Evolutionary conservation across 371 early-diverging fungal species (phyloP), one percentile per base, ranked within the genome.

Genomic region (Entomophthora muscae): DNA sequence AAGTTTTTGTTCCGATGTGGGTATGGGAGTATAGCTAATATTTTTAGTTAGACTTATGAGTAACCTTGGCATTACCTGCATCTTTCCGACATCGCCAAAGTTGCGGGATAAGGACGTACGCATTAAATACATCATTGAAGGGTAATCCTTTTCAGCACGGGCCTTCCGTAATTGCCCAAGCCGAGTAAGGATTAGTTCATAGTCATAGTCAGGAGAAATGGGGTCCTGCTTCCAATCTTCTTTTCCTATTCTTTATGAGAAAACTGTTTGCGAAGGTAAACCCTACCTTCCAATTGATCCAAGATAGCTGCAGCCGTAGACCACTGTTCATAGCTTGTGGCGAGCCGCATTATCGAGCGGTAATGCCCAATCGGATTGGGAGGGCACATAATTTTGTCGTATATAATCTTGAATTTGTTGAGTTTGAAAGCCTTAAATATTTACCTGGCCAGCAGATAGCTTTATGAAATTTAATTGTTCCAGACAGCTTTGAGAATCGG

Each of bases 11-110:
- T 0, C 91, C 90, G 13, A 87, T 77, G 52, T 83, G 75, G 7
- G 83, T 78, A 65, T 83, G 72, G 2, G 81, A 74, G 70, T 91
- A 92, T 3, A 90, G 74, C 83, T 88, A 66, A 17, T 29, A 30
- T 33, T 24, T n/a, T n/a, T n/a, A n/a, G n/a, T n/a, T n/a, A n/a
- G n/a, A n/a, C n/a, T n/a, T n/a, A n/a, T n/a, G n/a, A n/a, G n/a
- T n/a, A n/a, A n/a, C n/a, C n/a, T n/a, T n/a, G 28, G 52, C 60
- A 33, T 65, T 76, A 85, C 85, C 71, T 81, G 78, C 5, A 82
- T 77, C 63, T 86, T 88, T 12, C 87, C 87, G 75, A 90, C 86
- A 67, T 89, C 86, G 3, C 86, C 91, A 0, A 90, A 70, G 65
- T 90, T 89, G 60, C 93, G 71, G 1, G 80, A 77, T n/a, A 91